phyloP scores from a whole-genome alignment of 83 land plant species.

The Picea abies region DNA sequence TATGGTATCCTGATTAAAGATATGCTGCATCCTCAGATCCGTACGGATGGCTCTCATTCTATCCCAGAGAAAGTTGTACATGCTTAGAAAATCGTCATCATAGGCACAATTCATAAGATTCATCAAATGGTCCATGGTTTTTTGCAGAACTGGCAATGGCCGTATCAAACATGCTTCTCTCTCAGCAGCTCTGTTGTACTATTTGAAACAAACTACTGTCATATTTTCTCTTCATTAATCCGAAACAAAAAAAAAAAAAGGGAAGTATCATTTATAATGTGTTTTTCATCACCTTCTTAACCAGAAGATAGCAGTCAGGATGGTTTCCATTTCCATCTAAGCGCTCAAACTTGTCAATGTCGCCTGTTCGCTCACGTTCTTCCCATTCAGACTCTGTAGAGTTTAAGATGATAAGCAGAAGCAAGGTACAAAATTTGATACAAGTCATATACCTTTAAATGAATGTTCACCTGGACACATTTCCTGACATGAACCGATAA shows the following conservation, averaged over 20 bases:
- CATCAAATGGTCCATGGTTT: conserved; percentile 78
- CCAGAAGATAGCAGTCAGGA: conserved; percentile 70
- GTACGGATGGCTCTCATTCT: conserved; percentile 95
- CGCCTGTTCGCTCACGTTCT: conserved; percentile 96
- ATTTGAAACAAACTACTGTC: conserved; percentile 21
- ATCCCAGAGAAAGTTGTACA: conserved; percentile 97
- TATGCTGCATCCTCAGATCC: conserved; percentile 99
- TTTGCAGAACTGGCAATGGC: conserved; percentile 82
- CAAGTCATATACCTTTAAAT: not conserved
- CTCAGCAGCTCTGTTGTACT: conserved; percentile 96
- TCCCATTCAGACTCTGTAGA: conserved; percentile 81
- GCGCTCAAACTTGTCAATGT: conserved; percentile 88
- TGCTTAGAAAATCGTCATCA: conserved; percentile 62
- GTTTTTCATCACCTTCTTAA: conserved; percentile 49
- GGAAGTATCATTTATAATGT: too few relatives aligned
- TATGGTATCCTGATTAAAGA: conserved; percentile 78
- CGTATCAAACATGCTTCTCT: conserved; percentile 83
- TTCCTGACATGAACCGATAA: conserved; percentile 84
- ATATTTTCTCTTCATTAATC: not conserved
- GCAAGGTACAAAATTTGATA: not conserved
- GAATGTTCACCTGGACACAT: conserved; percentile 88
- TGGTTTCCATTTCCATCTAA: conserved; percentile 94
- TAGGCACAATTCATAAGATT: conserved; percentile 71
- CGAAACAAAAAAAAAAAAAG: conserved; percentile 1
- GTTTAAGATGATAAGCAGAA: not conserved